These are phyloP conservation scores for Penicillium corylophilum DNA, from an alignment of 2,329 filamentous ascomycete species.

Conservation along the genomic window DNA sequence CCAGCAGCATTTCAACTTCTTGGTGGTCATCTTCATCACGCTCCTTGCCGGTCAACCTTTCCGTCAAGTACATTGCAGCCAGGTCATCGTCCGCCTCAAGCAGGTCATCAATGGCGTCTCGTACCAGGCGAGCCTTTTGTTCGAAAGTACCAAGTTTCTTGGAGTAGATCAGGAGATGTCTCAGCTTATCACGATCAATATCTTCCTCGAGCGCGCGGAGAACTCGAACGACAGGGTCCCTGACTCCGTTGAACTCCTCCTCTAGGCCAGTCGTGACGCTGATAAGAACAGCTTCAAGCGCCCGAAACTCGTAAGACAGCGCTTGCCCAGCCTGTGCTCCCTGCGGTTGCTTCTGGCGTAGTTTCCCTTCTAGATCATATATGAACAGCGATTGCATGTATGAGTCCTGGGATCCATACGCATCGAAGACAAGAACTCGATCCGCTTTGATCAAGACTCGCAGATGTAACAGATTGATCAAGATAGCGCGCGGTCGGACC, in stretches of 20 bases:
- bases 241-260: slow-evolving; percentile 89
- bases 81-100: slow-evolving; percentile 96
- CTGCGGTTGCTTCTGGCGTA: slow-evolving; percentile 71
- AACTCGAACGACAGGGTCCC: slow-evolving; percentile 86
- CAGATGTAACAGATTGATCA: slow-evolving; percentile 94
- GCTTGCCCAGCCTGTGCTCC: slow-evolving; percentile 46
- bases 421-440: slow-evolving; percentile 90
- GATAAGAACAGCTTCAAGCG: slow-evolving; percentile 90
- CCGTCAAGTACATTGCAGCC: slow-evolving; percentile 90
- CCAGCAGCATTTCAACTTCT: slow-evolving; percentile 93
- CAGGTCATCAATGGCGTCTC: slow-evolving; percentile 91
- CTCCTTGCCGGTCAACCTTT: slow-evolving; percentile 72
- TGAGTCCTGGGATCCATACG: slow-evolving; percentile 89
- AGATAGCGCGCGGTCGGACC: slow-evolving; percentile 85
- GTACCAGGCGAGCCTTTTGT: slow-evolving; percentile 89
- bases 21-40: slow-evolving; percentile 84
- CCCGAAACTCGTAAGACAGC: slow-evolving; percentile 92
- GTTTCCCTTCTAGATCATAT: slow-evolving; percentile 91
- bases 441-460: slow-evolving; percentile 94
- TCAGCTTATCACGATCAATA: slow-evolving; percentile 90
- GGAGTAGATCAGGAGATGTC: slow-evolving; percentile 85
- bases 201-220: slow-evolving; percentile 91
- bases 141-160: slow-evolving; percentile 97
- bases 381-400: slow-evolving; percentile 97
- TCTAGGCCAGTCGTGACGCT: slow-evolving; percentile 90